A percentile compares a stretch with the other conserved stretches of the same genome.
Evolutionary conservation across 2,329 filamentous ascomycete genomes (phyloP).

Genomic region (Claviceps sp.): DNA sequence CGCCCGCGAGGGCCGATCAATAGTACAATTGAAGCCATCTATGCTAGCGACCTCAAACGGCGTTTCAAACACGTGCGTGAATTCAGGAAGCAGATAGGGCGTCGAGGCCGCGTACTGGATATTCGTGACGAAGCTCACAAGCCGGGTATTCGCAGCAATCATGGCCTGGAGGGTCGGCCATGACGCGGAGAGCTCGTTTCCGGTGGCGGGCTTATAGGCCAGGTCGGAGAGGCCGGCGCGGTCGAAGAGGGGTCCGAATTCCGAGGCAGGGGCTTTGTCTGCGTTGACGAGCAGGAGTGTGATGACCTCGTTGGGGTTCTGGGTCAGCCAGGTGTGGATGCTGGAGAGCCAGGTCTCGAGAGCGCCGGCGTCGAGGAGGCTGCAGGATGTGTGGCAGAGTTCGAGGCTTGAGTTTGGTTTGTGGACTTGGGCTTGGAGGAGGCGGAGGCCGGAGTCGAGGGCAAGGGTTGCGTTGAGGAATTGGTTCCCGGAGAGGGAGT

Average conservation of each 20-base stretch:
- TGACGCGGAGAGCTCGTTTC: slow-evolving; percentile 21
- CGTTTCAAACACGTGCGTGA: slow-evolving; percentile 59
- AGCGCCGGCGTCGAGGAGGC: slow-evolving; percentile 53
- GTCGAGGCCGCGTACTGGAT: slow-evolving; percentile 26
- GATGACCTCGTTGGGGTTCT: slow-evolving; percentile 60
- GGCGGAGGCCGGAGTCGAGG: slow-evolving; percentile 55
- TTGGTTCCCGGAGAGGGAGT: slow-evolving; percentile 57
- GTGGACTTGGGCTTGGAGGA: slow-evolving; percentile 63
- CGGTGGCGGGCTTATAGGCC: slow-evolving; percentile 40
- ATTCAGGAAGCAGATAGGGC: slow-evolving; percentile 51
- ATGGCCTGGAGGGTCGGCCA: slow-evolving; percentile 65
- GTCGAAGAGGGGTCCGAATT: slow-evolving; percentile 42
- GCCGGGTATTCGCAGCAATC: slow-evolving; percentile 48
- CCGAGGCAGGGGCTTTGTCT: slow-evolving; percentile 39
- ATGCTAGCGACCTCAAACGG: slow-evolving; percentile 49
- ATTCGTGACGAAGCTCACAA: slow-evolving; percentile 57
- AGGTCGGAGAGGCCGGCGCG: slow-evolving; percentile 46
- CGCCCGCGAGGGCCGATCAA: slow-evolving; percentile 48
- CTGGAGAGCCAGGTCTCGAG: slow-evolving; percentile 48
- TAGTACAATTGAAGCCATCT: slow-evolving; percentile 56
- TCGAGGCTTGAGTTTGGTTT: slow-evolving; percentile 42
- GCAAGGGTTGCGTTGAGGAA: slow-evolving; percentile 60
- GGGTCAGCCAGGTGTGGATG: slow-evolving; percentile 56
- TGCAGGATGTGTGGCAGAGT: slow-evolving; percentile 58
- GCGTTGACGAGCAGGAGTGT: slow-evolving; percentile 63